phyloP scores from a whole-genome alignment of 345 rosid species.

The Syzygium aromaticum region DNA sequence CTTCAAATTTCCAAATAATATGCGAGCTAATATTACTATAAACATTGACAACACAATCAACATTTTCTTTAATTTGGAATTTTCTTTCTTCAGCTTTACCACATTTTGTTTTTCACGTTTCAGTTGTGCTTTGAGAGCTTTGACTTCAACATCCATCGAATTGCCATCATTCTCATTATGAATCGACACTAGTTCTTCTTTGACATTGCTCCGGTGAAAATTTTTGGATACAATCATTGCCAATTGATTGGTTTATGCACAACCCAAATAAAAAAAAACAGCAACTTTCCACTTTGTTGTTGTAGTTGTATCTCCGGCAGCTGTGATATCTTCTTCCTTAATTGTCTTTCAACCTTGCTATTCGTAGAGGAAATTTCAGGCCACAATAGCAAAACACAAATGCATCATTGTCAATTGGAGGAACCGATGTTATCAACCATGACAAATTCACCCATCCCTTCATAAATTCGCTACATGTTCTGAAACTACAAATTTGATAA shows the following conservation, averaged over 20 bases:
- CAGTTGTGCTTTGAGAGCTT: neutral
- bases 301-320: neutral
- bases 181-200: neutral
- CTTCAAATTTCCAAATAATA: too few species aligned
- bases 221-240: neutral
- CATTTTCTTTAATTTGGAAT: too few species aligned
- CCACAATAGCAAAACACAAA: neutral
- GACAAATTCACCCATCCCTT: neutral
- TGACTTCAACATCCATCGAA: neutral
- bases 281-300: neutral
- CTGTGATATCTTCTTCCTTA: accelerated
- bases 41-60: too few species aligned
- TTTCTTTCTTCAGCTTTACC: too few species aligned
- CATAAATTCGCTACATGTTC: too few species aligned
- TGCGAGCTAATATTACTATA: too few species aligned
- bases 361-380: neutral
- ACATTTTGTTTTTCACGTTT: too few species aligned
- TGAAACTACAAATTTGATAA: too few species aligned
- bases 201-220: neutral
- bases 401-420: neutral
- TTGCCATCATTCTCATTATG: neutral
- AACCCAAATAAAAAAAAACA: neutral
- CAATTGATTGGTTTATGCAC: neutral
- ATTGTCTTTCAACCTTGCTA: neutral
- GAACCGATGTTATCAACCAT: too few species aligned